Base-by-base conservation (phyloP, 768 basidiomycete species). In the Cubamyces lactineus region DNA sequence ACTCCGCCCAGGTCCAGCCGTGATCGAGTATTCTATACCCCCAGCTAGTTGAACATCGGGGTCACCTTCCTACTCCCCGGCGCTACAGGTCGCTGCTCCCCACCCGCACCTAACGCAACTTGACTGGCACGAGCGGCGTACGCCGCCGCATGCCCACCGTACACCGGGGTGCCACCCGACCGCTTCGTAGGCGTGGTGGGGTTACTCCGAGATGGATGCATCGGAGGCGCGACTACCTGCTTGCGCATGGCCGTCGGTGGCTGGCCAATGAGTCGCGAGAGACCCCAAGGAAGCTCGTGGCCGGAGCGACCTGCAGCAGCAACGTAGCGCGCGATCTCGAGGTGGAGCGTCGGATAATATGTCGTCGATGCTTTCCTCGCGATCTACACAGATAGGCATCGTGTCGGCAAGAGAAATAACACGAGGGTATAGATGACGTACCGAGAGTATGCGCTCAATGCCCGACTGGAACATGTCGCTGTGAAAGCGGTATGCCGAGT, bases 311-410 rank as follows among this genome's bases (percentile, higher is more conserved):
- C 75, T 2, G 88, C 86, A 63, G 86, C 81, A 0, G 82, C 78
- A 65, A 98, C 82, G 72, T 98, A 98, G 34, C 95, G 86, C 15
- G 94, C 84, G 53, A 99, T 79, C 74, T 99, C 96, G 42, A 98
- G 87, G 74, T 99, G 97, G 1, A 99, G 83, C 3, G 87, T 89
- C 0, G 95, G 94, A 74, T 99, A 99, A 75, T 97, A 98, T 13
- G 89, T 87, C 23, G 89, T 87, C 17, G 96, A 98, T 16, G 97
- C 94, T 75, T 98, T 98, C 53, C 97, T 91, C 0, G 94, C 86
- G 46, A 96, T 93, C 96, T 98, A 66, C 3, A 2, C 2, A 26
- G 0, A 30, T 15, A 40, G 28, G 34, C 21, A 47, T 39, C n/a
- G n/a, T 52, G 53, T 45, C 59, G 57, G 46, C 39, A 30, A 46